Conservation (phyloP, 2,329 filamentous ascomycete genomes). For the Polytolypa hystricis region DNA sequence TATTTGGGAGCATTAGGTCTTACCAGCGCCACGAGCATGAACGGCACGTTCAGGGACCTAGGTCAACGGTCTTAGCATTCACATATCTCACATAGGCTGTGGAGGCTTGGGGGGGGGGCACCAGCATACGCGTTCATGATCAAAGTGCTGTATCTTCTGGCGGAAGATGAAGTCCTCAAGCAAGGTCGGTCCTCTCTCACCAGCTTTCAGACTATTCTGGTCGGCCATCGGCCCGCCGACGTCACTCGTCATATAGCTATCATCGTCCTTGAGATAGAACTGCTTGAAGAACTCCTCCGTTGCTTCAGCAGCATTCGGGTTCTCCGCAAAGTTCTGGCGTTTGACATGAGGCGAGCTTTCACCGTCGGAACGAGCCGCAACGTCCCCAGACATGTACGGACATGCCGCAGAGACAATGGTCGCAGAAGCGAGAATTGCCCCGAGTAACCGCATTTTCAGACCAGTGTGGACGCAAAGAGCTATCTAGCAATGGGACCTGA, state of each 20-base stretch:
- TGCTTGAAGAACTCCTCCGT: slow-evolving; percentile 33
- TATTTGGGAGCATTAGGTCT: background rate
- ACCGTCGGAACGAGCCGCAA: slow-evolving; percentile 7
- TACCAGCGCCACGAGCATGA: slow-evolving; percentile 54
- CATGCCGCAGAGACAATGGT: slow-evolving; percentile 29
- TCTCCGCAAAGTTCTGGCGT: slow-evolving; percentile 17
- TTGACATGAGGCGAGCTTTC: slow-evolving; percentile 10
- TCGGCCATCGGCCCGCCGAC: slow-evolving; percentile 58
- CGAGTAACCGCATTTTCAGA: slow-evolving; percentile 20
- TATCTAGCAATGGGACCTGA: background rate
- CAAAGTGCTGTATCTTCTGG: slow-evolving; percentile 60
- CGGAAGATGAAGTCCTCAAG: slow-evolving; percentile 64
- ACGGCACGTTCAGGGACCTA: slow-evolving; percentile 54
- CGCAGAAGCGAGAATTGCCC: slow-evolving; percentile 19
- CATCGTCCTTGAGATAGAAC: slow-evolving; percentile 42
- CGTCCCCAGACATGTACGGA: slow-evolving; percentile 30
- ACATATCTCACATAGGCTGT: background rate
- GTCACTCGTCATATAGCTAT: slow-evolving; percentile 52
- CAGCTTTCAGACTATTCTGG: slow-evolving; percentile 55
- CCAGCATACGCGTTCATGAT: slow-evolving; percentile 53
- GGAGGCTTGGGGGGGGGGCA: background rate
- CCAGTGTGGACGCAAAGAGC: background rate
- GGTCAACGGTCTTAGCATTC: slow-evolving; percentile 7
- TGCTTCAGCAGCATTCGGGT: slow-evolving; percentile 17
- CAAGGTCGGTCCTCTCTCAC: slow-evolving; percentile 54